These are phyloP conservation scores for Mariannaea sp. DNA, from an alignment of 2,329 filamentous ascomycete species.

Conservation along the genomic window DNA sequence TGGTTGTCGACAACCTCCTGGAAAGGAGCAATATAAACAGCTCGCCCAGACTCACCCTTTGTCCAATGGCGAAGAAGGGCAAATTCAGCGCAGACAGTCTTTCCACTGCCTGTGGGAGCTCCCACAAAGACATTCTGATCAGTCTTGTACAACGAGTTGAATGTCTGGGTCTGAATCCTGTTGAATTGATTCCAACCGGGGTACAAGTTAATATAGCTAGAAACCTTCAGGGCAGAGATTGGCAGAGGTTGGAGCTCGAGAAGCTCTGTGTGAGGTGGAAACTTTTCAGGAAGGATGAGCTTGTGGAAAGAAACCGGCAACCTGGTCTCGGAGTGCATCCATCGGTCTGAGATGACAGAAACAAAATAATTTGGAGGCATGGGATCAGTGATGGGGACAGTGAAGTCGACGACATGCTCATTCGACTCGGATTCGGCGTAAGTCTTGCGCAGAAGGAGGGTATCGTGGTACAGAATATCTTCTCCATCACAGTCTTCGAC, in stretches of 20 bases:
- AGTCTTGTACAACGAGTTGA: slow-evolving; percentile 88
- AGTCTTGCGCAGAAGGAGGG: slow-evolving; percentile 87
- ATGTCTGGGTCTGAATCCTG: slow-evolving; percentile 95
- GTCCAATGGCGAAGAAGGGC: slow-evolving; percentile 88
- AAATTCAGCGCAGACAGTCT: slow-evolving; percentile 96
- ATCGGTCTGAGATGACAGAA: slow-evolving; percentile 89
- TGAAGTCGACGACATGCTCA: slow-evolving; percentile 95
- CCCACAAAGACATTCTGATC: slow-evolving; percentile 95
- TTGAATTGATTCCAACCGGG: slow-evolving; percentile 89
- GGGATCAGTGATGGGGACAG: slow-evolving; percentile 93
- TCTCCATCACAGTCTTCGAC: slow-evolving; percentile 98
- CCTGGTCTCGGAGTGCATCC: slow-evolving; percentile 98
- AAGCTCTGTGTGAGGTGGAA: slow-evolving; percentile 89
- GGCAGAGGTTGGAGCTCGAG: slow-evolving; percentile 91
- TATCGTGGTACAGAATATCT: slow-evolving; percentile 92
- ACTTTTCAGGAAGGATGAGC: slow-evolving; percentile 90
- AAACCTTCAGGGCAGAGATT: slow-evolving; percentile 83
- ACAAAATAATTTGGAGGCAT: slow-evolving; percentile 99
- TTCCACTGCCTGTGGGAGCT: slow-evolving; percentile 91
- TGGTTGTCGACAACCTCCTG: slow-evolving; percentile 88
- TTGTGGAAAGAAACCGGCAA: slow-evolving; percentile 94
- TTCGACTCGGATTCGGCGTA: slow-evolving; percentile 85
- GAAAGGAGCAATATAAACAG: slow-evolving; percentile 93
- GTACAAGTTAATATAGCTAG: slow-evolving; percentile 82
- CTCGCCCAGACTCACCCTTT: slow-evolving; percentile 62